Percentiles rank a stretch among this genome's conserved stretches.
Conservation (phyloP, 345 rosid genomes). For the Rhodamnia rubescens region DNA sequence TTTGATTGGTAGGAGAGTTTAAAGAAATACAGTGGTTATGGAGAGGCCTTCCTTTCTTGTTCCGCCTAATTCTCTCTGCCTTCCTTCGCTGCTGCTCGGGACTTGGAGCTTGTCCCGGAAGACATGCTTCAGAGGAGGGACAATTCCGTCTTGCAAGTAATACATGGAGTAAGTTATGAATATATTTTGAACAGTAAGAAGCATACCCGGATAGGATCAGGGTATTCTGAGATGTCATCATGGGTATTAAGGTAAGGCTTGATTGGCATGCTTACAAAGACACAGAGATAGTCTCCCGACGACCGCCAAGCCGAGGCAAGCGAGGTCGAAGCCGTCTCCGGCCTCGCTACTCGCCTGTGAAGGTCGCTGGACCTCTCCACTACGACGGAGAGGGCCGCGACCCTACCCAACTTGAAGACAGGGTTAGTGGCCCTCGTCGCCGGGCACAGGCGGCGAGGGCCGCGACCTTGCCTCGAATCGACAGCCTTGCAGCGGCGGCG, state of each 20-base stretch:
- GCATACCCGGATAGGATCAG: background rate
- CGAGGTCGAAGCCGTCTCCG: background rate
- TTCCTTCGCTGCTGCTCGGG: slow-evolving; percentile 13
- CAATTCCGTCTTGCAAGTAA: slow-evolving; percentile 16
- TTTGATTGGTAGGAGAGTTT: background rate
- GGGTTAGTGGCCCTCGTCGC: background rate
- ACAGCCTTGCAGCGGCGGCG: background rate
- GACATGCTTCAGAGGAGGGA: slow-evolving; percentile 17
- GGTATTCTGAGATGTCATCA: background rate
- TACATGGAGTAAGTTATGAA: too few relatives aligned
- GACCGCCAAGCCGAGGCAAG: accelerated
- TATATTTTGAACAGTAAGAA: background rate
- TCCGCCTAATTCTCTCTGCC: slow-evolving; percentile 2
- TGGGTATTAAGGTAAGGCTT: background rate
- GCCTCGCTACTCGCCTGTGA: background rate
- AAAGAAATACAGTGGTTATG: slow-evolving; percentile 71
- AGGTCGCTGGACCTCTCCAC: background rate
- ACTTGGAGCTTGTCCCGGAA: slow-evolving; percentile 44
- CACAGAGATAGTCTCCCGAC: background rate
- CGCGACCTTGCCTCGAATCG: background rate
- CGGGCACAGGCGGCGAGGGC: background rate
- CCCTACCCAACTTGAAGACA: background rate
- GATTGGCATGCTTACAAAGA: background rate
- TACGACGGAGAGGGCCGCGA: background rate
- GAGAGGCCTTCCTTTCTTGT: slow-evolving; percentile 25